Evolutionary conservation across 257 asterid genomes (phyloP).

Genomic region (Ilex asprella): DNA sequence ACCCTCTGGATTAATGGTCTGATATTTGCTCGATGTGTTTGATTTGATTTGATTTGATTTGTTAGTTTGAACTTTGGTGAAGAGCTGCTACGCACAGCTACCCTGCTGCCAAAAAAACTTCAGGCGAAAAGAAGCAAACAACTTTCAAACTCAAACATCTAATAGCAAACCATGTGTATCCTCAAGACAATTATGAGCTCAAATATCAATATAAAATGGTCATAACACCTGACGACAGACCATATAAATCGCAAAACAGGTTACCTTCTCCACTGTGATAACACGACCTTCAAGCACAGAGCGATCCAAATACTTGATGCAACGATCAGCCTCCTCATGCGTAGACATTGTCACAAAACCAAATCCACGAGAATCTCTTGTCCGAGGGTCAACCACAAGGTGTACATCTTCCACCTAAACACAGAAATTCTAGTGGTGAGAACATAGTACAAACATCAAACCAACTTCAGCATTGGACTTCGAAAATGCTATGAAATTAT

Average conservation of each 20-base stretch:
- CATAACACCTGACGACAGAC: no score
- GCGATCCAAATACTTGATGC: conserved; percentile 74
- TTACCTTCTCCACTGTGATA: conserved; percentile 91
- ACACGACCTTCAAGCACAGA: conserved; percentile 87
- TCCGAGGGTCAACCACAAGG: conserved; percentile 82
- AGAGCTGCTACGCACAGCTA: conserved; percentile 98
- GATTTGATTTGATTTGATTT: conserved; percentile 64
- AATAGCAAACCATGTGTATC: conserved; percentile 1
- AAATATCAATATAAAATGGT: not conserved
- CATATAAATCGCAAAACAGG: not conserved
- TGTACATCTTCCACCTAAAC: conserved; percentile 67
- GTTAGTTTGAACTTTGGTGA: conserved; percentile 66
- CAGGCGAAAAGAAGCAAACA: conserved; percentile 34
- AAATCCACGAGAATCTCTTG: conserved; percentile 86
- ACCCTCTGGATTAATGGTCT: conserved; percentile 66
- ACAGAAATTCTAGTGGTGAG: not conserved
- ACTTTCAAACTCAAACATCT: conserved; percentile 24
- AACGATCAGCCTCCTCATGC: conserved; percentile 60
- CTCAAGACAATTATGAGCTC: not conserved
- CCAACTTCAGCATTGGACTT: no score
- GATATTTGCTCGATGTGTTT: conserved; percentile 66
- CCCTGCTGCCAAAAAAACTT: conserved; percentile 81
- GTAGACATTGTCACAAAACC: conserved; percentile 82
- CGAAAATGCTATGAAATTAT: no score
- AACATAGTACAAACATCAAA: not conserved